Percentiles rank a stretch among this genome's conserved stretches.
Conservation (phyloP, 2,329 filamentous ascomycete genomes). For the Clarireedia homoeocarpa region DNA sequence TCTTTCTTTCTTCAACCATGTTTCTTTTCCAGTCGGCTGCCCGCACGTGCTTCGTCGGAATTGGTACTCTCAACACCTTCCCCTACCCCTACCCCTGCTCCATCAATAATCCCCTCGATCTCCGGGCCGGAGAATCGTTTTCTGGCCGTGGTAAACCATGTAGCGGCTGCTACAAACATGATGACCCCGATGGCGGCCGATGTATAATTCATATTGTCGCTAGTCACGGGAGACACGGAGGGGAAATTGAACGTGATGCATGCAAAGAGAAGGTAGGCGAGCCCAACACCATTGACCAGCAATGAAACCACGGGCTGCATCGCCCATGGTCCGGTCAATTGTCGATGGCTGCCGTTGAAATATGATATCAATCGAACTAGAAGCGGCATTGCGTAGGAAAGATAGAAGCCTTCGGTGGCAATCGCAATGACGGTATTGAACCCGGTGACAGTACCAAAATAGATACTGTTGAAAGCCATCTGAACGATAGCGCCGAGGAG, state of each 20-base stretch:
- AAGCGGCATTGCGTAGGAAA: conserved; percentile 50
- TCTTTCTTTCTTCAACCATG: not conserved
- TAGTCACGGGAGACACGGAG: conserved; percentile 39
- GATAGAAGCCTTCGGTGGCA: conserved; percentile 49
- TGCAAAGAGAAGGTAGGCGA: conserved; percentile 45
- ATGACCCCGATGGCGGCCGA: conserved; percentile 47
- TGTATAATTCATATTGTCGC: conserved; percentile 51
- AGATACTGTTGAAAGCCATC: conserved; percentile 45
- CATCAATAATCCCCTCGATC: conserved; percentile 16
- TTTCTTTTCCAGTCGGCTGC: not conserved
- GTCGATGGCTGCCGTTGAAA: conserved; percentile 33
- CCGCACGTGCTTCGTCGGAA: conserved; percentile 7
- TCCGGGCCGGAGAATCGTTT: conserved; percentile 43
- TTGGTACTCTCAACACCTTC: conserved; percentile 11
- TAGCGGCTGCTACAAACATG: conserved; percentile 40
- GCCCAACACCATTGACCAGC: conserved; percentile 39
- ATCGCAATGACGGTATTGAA: conserved; percentile 50
- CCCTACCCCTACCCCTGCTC: too few relatives aligned
- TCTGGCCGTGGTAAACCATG: conserved; percentile 43
- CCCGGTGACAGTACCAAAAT: conserved; percentile 46
- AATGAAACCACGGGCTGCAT: conserved; percentile 31
- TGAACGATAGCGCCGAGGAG: conserved; percentile 40
- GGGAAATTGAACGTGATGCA: conserved; percentile 51
- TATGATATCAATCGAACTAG: conserved; percentile 41
- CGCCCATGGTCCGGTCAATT: conserved; percentile 34